Percentiles rank a stretch among this genome's conserved stretches.
phyloP scores from a whole-genome alignment of 2,329 filamentous ascomycete genomes.

The Fusarium sp. region DNA sequence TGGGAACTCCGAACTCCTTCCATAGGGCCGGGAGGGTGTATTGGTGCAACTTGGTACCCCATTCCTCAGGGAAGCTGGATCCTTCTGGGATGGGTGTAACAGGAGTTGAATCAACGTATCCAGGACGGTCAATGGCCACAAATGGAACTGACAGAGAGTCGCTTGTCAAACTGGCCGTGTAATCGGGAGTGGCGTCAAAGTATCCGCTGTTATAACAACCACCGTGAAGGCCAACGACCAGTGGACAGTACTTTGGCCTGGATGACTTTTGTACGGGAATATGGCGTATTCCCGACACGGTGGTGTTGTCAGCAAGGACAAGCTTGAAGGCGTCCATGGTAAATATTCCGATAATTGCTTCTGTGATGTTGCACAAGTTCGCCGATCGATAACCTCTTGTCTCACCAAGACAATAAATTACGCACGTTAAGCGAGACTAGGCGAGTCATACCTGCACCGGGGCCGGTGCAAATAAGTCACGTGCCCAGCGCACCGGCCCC shows the following conservation, averaged over 20 bases:
- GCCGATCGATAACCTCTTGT: background rate
- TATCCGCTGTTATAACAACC: slow-evolving; percentile 37
- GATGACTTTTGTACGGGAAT: slow-evolving; percentile 17
- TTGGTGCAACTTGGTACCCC: slow-evolving; percentile 22
- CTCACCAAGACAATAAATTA: background rate
- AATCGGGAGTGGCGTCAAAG: slow-evolving; percentile 32
- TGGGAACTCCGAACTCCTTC: slow-evolving; percentile 23
- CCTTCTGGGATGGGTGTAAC: slow-evolving; percentile 21
- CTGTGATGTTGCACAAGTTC: background rate
- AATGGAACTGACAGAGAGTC: slow-evolving; percentile 31
- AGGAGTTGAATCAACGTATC: slow-evolving; percentile 31
- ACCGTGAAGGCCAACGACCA: slow-evolving; percentile 37
- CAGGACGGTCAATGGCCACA: slow-evolving; percentile 37
- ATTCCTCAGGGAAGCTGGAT: slow-evolving; percentile 36
- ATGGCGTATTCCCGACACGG: slow-evolving; percentile 28
- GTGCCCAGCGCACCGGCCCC: no score
- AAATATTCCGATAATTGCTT: no score
- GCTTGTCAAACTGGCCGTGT: slow-evolving; percentile 27
- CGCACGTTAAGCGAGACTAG: background rate
- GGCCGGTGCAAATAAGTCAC: no score
- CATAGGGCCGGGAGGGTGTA: slow-evolving; percentile 35
- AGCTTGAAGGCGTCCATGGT: slow-evolving; percentile 31
- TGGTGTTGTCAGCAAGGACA: slow-evolving; percentile 15
- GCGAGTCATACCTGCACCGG: no score
- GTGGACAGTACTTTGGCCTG: slow-evolving; percentile 21